Base-by-base conservation (phyloP, 1,284 basidiomycete species). In the Heterobasidion annosum region DNA sequence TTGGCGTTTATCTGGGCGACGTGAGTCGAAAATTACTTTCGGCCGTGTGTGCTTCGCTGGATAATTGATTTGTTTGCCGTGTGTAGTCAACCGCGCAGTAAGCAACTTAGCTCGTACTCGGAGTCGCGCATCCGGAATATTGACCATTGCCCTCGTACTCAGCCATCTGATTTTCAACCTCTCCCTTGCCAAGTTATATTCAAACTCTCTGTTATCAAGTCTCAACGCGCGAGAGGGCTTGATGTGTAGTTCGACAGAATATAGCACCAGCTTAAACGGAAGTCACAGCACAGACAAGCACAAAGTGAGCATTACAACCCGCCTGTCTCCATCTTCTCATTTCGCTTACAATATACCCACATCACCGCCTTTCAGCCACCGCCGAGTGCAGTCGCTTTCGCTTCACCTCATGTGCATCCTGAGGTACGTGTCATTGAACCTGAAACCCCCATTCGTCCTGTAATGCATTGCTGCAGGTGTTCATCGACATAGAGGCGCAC, bases 1-100 rank as follows among this genome's bases (percentile, higher is more conserved):
- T 67, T 25, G 57, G 61, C 18, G 52, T 62, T 18, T 68, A 62
- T 48, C 56, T 67, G 13, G 58, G 51, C 12, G 54, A 56, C 34
- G 58, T 61, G 37, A 54, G 33, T 33, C 7, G 3, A 10, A 12
- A 18, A 25, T 47, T 3, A 10, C 6, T 32, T 18, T 18, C 18
- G 3, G 12, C 16, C 2, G 2, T 5, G 4, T 12, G n/a, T 40
- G 12, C 12, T 25, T 25, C 4, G 3, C 25, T 4, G 4, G 37
- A 25, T 25, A 8, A 40, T 7, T 40, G 12, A 40, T 40, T n/a
- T 10, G 2, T 40, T n/a, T 25, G 4, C 4, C 37, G 10, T 40
- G 12, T 10, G 3, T n/a, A 40, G 37, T n/a, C 37, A 5, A 40
- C 37, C 37, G 37, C 37, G n/a, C 12, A 40, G 37, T 40, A 40